Percentiles rank a stretch among this genome's conserved stretches.
These are phyloP conservation scores for Pisolithus orientalis DNA, from an alignment of 768 basidiomycete species.

Conservation along the genomic window DNA sequence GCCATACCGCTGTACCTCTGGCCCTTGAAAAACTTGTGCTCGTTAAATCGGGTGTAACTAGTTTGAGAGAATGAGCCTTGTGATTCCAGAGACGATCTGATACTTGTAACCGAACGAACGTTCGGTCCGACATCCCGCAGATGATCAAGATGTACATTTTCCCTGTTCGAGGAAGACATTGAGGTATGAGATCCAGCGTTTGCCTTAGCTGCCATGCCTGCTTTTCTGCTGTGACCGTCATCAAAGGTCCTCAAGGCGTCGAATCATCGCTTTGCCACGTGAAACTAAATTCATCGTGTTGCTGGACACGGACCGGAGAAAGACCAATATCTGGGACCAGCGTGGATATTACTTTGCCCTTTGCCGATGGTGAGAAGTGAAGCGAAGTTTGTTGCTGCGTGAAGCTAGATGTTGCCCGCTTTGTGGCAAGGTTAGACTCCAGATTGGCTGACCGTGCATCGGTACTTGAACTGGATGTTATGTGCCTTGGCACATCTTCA, in stretches of 20 bases:
- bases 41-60: neutral
- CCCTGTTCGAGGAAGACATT: neutral
- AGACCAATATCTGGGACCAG: constrained; percentile 21
- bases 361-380: neutral
- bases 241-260: constrained; percentile 8
- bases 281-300: constrained; percentile 18
- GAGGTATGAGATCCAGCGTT: neutral
- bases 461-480: neutral
- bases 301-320: constrained; percentile 23
- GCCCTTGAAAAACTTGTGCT: constrained; percentile 2
- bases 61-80: constrained; percentile 27
- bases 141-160: neutral
- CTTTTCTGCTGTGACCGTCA: constrained; percentile 8
- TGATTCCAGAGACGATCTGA: constrained; percentile 16
- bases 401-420: too few species aligned
- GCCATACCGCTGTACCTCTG: constrained; percentile 1
- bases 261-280: constrained; percentile 27
- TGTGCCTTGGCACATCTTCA: neutral
- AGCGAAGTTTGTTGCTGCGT: constrained; percentile 14
- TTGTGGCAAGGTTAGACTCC: neutral
- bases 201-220: neutral
- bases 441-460: neutral
- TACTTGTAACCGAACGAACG: neutral
- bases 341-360: neutral
- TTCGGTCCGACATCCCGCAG: neutral